Evolutionary conservation across 768 basidiomycete genomes (phyloP).

Genomic region (Russula olivacea): DNA sequence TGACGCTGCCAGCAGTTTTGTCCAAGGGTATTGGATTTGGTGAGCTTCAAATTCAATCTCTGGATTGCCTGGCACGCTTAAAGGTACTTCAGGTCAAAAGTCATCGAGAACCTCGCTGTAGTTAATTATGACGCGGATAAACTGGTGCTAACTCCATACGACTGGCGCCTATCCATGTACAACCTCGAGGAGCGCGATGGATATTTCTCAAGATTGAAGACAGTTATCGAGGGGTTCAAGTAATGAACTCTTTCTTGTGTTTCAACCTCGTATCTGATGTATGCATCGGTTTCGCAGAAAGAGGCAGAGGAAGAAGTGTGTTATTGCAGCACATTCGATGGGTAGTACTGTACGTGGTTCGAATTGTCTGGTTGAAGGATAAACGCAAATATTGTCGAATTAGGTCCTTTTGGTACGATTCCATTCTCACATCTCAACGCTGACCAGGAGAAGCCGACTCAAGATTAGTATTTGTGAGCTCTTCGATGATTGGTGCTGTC

Average conservation of each 20-base stretch:
- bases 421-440: neutral
- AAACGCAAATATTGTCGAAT: neutral
- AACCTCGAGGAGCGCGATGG: constrained; percentile 91
- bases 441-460: neutral
- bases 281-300: constrained; percentile 36
- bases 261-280: neutral
- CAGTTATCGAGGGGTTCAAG: constrained; percentile 75
- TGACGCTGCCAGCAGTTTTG: constrained; percentile 79
- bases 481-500: neutral
- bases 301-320: constrained; percentile 70
- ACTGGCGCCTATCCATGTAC: constrained; percentile 83
- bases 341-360: constrained; percentile 59
- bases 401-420: constrained; percentile 43
- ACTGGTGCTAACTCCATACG: constrained; percentile 77
- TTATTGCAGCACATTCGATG: constrained; percentile 85
- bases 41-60: constrained; percentile 29
- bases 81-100: constrained; percentile 59
- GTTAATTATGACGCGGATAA: constrained; percentile 93
- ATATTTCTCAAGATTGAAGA: constrained; percentile 80
- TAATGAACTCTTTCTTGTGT: constrained; percentile 27
- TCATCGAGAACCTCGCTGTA: constrained; percentile 90
- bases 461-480: constrained; percentile 76
- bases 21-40: constrained; percentile 96
- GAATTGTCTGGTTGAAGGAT: neutral
- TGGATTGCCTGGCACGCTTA: neutral